phyloP scores from a whole-genome alignment of 495 filamentous ascomycete species.

The Pseudevernia furfuracea region DNA sequence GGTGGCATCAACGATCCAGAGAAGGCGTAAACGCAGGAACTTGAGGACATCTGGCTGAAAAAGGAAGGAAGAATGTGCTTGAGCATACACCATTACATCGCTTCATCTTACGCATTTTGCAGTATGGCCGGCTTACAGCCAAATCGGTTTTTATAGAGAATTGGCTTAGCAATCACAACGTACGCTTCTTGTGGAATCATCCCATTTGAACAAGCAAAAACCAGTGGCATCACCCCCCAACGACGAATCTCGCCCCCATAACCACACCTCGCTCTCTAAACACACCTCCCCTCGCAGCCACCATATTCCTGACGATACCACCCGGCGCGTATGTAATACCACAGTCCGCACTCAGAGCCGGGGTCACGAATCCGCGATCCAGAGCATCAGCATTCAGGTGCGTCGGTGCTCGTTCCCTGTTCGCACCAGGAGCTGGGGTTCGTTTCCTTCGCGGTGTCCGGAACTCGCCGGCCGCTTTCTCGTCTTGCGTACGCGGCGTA shows the following conservation, averaged over 20 bases:
- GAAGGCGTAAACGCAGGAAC: conserved; percentile 33
- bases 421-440: background rate
- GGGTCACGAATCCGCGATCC: conserved; percentile 21
- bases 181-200: background rate
- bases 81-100: conserved; percentile 6
- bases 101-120: conserved; percentile 3
- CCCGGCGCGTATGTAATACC: conserved; percentile 31
- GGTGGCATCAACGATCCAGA: conserved; percentile 72
- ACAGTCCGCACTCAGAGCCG: conserved; percentile 29
- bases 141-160: background rate
- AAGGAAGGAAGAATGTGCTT: background rate
- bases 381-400: conserved; percentile 2
- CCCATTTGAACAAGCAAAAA: background rate
- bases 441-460: background rate
- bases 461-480: background rate
- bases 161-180: conserved; percentile 3
- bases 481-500: background rate
- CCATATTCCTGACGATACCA: conserved; percentile 30
- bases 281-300: conserved; percentile 28
- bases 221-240: conserved; percentile 19
- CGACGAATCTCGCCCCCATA: conserved; percentile 37
- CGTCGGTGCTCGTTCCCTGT: background rate
- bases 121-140: background rate
- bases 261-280: conserved; percentile 35
- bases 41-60: background rate